phyloP scores from a whole-genome alignment of 2,329 filamentous ascomycete species.

The Paecilomyces sp. region DNA sequence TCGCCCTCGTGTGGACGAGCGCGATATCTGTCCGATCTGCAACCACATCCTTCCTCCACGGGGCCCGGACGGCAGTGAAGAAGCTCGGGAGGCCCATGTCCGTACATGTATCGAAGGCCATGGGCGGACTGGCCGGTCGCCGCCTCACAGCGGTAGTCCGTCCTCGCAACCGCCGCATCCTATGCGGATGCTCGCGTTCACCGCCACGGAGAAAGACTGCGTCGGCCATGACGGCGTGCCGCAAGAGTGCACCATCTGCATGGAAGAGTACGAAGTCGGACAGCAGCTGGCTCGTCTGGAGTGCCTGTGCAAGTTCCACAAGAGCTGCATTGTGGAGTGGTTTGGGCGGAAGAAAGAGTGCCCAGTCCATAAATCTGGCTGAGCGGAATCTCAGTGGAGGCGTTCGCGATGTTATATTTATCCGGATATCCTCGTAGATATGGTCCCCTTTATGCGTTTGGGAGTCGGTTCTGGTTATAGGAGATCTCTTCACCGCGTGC shows the following conservation, averaged over 20 bases:
- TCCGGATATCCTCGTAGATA: not conserved
- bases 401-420: not conserved
- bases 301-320: constrained; percentile 59
- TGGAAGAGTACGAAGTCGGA: constrained; percentile 57
- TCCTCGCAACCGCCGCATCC: constrained; percentile 15
- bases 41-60: constrained; percentile 31
- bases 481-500: not conserved
- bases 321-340: constrained; percentile 54
- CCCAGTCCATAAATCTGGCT: constrained; percentile 50
- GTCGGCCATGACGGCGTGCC: constrained; percentile 44
- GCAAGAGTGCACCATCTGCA: constrained; percentile 58
- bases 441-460: not conserved
- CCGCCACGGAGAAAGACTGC: constrained; percentile 58
- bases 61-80: constrained; percentile 29
- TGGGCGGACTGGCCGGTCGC: constrained; percentile 14
- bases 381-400: not conserved
- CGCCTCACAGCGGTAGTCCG: constrained; percentile 5
- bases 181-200: constrained; percentile 41
- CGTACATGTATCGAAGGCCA: constrained; percentile 37
- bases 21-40: constrained; percentile 42
- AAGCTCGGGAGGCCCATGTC: constrained; percentile 38
- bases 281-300: constrained; percentile 54
- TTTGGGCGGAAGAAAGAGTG: constrained; percentile 53
- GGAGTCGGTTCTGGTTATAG: not conserved
- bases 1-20: constrained; percentile 27